Evolutionary conservation across 352 stramenopile species (phyloP), one percentile per base, ranked within the genome.

Genomic region (Blastocystis sp.): DNA sequence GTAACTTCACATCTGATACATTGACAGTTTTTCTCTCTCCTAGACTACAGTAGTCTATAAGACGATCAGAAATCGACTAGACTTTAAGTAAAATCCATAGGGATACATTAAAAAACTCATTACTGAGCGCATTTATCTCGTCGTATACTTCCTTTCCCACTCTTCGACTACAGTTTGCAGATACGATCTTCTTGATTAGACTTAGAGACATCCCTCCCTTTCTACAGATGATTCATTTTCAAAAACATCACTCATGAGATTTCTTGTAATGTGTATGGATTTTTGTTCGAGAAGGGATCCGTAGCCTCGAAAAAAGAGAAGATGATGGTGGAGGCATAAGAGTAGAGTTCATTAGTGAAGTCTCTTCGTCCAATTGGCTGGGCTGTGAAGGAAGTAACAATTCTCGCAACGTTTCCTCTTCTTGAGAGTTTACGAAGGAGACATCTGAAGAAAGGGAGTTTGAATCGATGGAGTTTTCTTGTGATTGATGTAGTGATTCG

Each of bases 1-100:
- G 55, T 23, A 84, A 29, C 20, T 43, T 37, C 34, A 84, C 73
- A 84, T 84, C 73, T n/a, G 3, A n/a, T 11, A 84, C 54, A 23
- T 84, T 3, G 23, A 84, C 54, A 7, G 20, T 23, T 13, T 26
- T 43, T 68, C 73, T 50, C 29, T 84, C 62, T 45, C 73, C 73
- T 43, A 84, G 41, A 66, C 45, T 47, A 20, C 73, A 84, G 47
- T 84, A 84, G 68, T 84, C 73, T 29, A 66, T 55, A 29, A 84
- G 43, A 15, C 73, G 45, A 50, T 84, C 73, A n/a, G 55, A 63
- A 6, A 66, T n/a, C 3, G 29, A 47, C 73, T 84, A 69, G 4
- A 69, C 55, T 0, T 64, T 20, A 84, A 50, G 41, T 15, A 9
- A 9, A 15, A 15, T 43, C 34, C 9, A 8, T 26, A 34, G 15